Base-by-base conservation (phyloP, 2,329 filamentous ascomycete species). In the Diaporthe vaccinii region DNA sequence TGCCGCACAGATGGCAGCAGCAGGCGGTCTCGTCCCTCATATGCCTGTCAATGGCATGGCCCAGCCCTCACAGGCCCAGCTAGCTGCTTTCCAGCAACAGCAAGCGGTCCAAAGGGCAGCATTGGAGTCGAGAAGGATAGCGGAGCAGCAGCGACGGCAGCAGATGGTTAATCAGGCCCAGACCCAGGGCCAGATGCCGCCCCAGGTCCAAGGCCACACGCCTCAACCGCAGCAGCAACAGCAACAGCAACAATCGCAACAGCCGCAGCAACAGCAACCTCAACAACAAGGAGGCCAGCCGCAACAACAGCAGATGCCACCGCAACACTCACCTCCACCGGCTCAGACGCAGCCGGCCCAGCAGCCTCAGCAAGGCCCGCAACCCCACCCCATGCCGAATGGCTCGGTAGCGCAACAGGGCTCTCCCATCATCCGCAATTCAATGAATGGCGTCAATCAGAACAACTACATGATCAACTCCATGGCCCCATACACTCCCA, bases 41-140 rank as follows among this genome's bases (percentile, higher is more conserved):
- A 88, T 91, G 80, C 89, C 90, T 57, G 89, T 94, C 86, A 59
- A 73, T 46, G 89, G 90, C 61, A 87, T 94, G 34, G 15, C 14
- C 31, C 91, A 92, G 51, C 25, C 59, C 34, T 67, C 73, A 15
- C 93, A 94, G 81, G 92, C 93, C 34, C 93, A 93, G 78, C 89
- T 95, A 85, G 92, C 93, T 79, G 87, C 88, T 22, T 85, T 88
- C 46, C 86, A 89, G 77, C 86, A 85, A 8, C 89, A 93, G 77
- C 88, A 90, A 72, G 89, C 93, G 73, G 89, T 94, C 85, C 89
- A 91, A 2, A 84, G 89, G 78, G 82, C 85, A 62, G 87, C 92
- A 78, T 85, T 93, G 79, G 92, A 93, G 79, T 90, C 92, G 22
- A 91, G 92, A 73, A 90, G 91, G 58, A 91, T 94, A 57, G 88